Percentiles rank a stretch among this genome's conserved stretches.
These are phyloP conservation scores for Solanum okadae DNA, from an alignment of 257 asterid species.

Conservation along the genomic window DNA sequence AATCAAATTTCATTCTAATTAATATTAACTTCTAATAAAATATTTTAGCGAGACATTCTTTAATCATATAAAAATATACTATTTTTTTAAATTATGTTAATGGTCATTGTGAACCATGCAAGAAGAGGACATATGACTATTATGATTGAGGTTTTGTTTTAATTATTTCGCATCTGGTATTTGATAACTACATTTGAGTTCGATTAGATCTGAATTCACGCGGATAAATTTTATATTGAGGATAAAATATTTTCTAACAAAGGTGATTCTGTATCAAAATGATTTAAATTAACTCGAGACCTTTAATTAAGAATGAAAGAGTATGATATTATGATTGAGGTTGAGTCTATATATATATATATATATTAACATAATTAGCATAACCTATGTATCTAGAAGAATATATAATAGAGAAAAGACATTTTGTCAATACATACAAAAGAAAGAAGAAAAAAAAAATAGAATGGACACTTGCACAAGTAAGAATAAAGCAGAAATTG, in stretches of 20 bases:
- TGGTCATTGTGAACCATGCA: background rate
- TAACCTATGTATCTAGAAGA: background rate
- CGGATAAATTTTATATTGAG: too few relatives aligned
- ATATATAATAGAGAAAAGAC: background rate
- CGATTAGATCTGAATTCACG: too few relatives aligned
- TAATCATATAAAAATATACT: too few relatives aligned
- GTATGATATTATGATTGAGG: background rate
- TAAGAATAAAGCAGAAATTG: background rate
- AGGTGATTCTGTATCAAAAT: fast-evolving
- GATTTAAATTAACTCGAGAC: too few relatives aligned
- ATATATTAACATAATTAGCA: background rate
- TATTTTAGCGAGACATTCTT: too few relatives aligned
- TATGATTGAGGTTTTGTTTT: too few relatives aligned
- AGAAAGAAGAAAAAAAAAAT: background rate
- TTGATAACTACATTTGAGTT: background rate
- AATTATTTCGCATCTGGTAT: too few relatives aligned
- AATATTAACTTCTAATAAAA: too few relatives aligned
- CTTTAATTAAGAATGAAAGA: fast-evolving
- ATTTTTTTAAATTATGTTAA: too few relatives aligned
- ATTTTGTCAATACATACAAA: background rate
- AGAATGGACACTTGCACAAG: background rate
- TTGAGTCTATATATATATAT: background rate
- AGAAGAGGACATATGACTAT: background rate
- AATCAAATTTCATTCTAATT: too few relatives aligned
- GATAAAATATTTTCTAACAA: too few relatives aligned